Evolutionary conservation across 345 rosid species (phyloP).

Genomic region (Syzygium jambos): DNA sequence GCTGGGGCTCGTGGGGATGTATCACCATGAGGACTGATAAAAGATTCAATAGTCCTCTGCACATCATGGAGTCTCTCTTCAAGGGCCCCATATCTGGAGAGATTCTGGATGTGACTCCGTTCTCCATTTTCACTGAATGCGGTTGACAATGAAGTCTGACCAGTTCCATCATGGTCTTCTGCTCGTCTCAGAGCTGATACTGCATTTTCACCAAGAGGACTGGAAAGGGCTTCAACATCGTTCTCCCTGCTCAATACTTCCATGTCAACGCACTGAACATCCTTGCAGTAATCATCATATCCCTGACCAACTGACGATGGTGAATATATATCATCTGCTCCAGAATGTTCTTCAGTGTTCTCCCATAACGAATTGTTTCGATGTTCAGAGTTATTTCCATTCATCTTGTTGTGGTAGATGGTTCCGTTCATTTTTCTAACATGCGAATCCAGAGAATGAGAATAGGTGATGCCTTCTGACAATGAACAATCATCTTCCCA

Average conservation of each 20-base stretch:
- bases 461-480: conserved; percentile 46
- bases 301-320: conserved; percentile 32
- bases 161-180: conserved; percentile 18
- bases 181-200: conserved; percentile 11
- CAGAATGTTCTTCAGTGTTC: conserved; percentile 25
- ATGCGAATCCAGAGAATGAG: conserved; percentile 1
- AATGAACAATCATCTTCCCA: conserved; percentile 67
- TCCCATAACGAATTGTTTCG: conserved; percentile 12
- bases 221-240: conserved; percentile 15
- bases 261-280: conserved; percentile 73
- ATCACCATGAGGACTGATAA: conserved; percentile 23
- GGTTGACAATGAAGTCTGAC: conserved; percentile 13
- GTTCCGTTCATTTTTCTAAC: conserved; percentile 10
- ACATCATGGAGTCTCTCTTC: conserved; percentile 45
- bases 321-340: conserved; percentile 40
- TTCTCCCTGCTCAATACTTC: conserved; percentile 33
- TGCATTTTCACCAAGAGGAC: conserved; percentile 30
- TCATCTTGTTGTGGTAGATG: conserved; percentile 27
- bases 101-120: conserved; percentile 25
- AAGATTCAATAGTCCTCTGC: conserved; percentile 34
- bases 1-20: conserved; percentile 13
- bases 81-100: conserved; percentile 28
- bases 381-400: conserved; percentile 27
- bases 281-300: conserved; percentile 79
- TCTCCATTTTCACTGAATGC: conserved; percentile 26